These are phyloP conservation scores for Diaporthe citri DNA, from an alignment of 2,329 filamentous ascomycete genomes.

Conservation along the genomic window DNA sequence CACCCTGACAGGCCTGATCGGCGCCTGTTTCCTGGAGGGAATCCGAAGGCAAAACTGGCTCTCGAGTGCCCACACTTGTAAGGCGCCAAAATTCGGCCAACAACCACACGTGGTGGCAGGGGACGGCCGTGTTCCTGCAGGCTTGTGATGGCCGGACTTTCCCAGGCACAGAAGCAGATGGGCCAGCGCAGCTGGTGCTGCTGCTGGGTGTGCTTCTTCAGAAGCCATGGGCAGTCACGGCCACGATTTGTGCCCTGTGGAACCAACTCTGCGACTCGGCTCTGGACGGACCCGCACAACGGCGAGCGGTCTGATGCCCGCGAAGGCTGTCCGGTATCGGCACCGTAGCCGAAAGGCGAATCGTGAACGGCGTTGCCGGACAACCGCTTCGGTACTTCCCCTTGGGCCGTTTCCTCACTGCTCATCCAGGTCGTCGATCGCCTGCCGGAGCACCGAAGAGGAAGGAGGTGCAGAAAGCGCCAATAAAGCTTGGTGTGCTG, in stretches of 20 bases:
- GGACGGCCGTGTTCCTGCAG: conserved; percentile 2
- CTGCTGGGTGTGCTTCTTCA: background rate
- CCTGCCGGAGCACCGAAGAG: conserved; percentile 2
- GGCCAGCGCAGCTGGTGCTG: conserved; percentile 5
- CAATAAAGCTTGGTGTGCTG: background rate
- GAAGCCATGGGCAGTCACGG: conserved; percentile 2
- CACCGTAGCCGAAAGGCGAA: conserved; percentile 32
- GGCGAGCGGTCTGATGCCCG: conserved; percentile 18
- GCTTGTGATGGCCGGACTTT: background rate
- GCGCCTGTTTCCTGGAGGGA: conserved; percentile 22
- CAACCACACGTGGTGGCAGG: background rate
- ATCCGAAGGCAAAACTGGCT: conserved; percentile 3
- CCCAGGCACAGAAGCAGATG: background rate
- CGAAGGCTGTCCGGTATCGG: conserved; percentile 39
- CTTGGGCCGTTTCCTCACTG: conserved; percentile 8
- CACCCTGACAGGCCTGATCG: conserved; percentile 29
- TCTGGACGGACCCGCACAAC: conserved; percentile 15
- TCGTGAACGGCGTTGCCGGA: conserved; percentile 30
- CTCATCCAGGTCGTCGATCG: conserved; percentile 8
- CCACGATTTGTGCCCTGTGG: conserved; percentile 30
- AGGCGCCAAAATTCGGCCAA: conserved; percentile 3
- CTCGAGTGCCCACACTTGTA: conserved; percentile 25
- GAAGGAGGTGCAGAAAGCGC: conserved; percentile 8
- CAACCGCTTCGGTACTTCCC: conserved; percentile 29
- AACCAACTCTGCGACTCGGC: conserved; percentile 31